Conservation (phyloP, 192 early-diverging fungal genomes). For the Thamnidium elegans region DNA sequence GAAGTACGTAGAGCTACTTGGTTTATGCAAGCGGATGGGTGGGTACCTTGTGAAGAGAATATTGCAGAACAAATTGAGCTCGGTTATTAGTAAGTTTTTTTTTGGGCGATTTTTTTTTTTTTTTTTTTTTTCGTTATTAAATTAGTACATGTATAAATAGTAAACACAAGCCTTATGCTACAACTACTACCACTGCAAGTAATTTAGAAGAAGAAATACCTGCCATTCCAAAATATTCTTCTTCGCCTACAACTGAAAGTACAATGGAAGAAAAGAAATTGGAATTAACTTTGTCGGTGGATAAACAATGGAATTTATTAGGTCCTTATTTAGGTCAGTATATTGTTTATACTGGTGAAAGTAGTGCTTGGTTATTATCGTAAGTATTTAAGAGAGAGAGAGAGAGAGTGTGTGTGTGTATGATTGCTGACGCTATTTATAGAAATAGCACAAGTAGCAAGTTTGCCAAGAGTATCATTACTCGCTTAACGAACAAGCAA, state of each 20-base stretch:
- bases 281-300: constrained; percentile 32
- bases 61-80: constrained; percentile 76
- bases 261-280: constrained; percentile 34
- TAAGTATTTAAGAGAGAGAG: constrained; percentile 21
- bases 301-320: constrained; percentile 72
- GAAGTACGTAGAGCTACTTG: constrained; percentile 81
- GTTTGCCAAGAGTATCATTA: constrained; percentile 51
- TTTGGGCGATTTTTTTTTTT: too few species aligned
- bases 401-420: neutral
- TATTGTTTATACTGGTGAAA: constrained; percentile 63
- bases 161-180: constrained; percentile 32
- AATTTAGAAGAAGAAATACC: neutral
- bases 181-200: constrained; percentile 3
- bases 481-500: constrained; percentile 48
- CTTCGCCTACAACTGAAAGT: neutral
- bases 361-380: constrained; percentile 59
- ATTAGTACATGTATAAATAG: neutral
- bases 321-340: constrained; percentile 78
- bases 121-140: neutral
- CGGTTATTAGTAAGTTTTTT: constrained; percentile 59
- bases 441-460: constrained; percentile 38
- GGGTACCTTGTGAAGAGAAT: constrained; percentile 80
- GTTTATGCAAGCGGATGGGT: constrained; percentile 70
- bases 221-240: neutral
- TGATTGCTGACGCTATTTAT: neutral